Conservation (phyloP, 805 yeast species). For the Lipomyces anomalus region DNA sequence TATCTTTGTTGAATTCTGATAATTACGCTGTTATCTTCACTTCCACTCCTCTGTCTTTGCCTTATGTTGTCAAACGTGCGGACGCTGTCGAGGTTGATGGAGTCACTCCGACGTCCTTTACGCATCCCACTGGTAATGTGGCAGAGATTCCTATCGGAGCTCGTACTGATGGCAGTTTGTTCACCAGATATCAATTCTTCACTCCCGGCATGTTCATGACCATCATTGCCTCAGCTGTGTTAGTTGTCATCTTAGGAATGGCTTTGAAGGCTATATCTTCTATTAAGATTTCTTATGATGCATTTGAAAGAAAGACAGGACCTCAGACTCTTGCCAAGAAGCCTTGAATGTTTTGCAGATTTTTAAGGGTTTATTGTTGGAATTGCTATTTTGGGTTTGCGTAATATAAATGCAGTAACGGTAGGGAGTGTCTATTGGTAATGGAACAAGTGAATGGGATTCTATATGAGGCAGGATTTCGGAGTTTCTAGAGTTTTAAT, state of each 20-base stretch:
- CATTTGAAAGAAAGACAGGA: constrained; percentile 56
- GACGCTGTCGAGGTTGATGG: constrained; percentile 4
- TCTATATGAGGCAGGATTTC: too few species aligned
- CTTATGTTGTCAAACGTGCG: constrained; percentile 19
- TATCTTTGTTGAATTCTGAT: constrained; percentile 31
- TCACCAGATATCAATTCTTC: constrained; percentile 63
- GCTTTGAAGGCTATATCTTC: constrained; percentile 70
- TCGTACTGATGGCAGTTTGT: constrained; percentile 37
- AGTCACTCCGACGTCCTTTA: too few species aligned
- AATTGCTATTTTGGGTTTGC: too few species aligned
- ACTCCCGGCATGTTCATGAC: constrained; percentile 78
- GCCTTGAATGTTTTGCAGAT: too few species aligned
- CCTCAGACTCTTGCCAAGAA: constrained; percentile 21
- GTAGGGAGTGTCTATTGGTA: too few species aligned
- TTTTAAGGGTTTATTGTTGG: too few species aligned
- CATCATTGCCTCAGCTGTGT: constrained; percentile 56
- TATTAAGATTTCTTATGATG: constrained; percentile 70
- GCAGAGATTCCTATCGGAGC: constrained; percentile 22
- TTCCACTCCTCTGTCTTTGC: constrained; percentile 29
- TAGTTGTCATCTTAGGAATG: constrained; percentile 50
- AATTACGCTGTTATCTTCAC: constrained; percentile 35
- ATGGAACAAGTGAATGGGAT: too few species aligned
- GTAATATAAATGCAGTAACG: too few species aligned
- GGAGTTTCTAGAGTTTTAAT: too few species aligned
- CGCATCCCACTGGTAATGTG: constrained; percentile 15